Conservation (phyloP, 495 filamentous ascomycete species). For the Tuber indicum region DNA sequence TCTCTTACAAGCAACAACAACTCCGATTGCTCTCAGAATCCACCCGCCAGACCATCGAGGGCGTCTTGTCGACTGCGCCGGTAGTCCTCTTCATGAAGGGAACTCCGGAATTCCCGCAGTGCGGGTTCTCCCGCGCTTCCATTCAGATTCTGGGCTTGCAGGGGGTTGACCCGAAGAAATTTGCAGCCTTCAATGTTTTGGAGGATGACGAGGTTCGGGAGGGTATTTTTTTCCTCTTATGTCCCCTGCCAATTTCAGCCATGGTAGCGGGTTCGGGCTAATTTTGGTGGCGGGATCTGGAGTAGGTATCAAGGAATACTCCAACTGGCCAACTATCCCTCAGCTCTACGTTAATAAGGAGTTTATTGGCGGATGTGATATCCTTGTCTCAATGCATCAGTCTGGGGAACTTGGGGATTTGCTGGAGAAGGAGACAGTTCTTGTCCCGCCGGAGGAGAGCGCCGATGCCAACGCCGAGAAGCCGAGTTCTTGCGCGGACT, state of each 20-base stretch:
- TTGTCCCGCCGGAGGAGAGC: slow-evolving; percentile 53
- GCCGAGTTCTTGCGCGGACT: neutral
- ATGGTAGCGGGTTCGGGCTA: neutral
- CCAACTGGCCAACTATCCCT: slow-evolving; percentile 97
- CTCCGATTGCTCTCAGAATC: slow-evolving; percentile 68
- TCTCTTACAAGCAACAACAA: slow-evolving; percentile 27
- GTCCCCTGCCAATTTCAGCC: neutral
- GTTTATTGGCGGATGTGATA: slow-evolving; percentile 95
- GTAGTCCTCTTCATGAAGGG: slow-evolving; percentile 99
- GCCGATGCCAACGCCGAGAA: neutral
- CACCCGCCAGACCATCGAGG: slow-evolving; percentile 73
- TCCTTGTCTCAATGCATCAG: slow-evolving; percentile 94
- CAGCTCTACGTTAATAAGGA: slow-evolving; percentile 93
- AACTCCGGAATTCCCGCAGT: slow-evolving; percentile 94
- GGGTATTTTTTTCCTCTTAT: slow-evolving; percentile 53
- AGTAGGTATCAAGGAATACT: slow-evolving; percentile 94
- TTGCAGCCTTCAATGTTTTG: slow-evolving; percentile 91
- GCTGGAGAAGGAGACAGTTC: slow-evolving; percentile 79
- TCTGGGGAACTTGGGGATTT: slow-evolving; percentile 87
- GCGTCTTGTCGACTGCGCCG: slow-evolving; percentile 72
- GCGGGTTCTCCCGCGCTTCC: slow-evolving; percentile 90
- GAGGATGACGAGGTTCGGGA: slow-evolving; percentile 80
- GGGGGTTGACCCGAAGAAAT: slow-evolving; percentile 93
- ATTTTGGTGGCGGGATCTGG: slow-evolving; percentile 14
- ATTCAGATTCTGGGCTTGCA: slow-evolving; percentile 92